Evolutionary conservation across 2,329 filamentous ascomycete species (phyloP).

Genomic region (Talaromyces sp.): DNA sequence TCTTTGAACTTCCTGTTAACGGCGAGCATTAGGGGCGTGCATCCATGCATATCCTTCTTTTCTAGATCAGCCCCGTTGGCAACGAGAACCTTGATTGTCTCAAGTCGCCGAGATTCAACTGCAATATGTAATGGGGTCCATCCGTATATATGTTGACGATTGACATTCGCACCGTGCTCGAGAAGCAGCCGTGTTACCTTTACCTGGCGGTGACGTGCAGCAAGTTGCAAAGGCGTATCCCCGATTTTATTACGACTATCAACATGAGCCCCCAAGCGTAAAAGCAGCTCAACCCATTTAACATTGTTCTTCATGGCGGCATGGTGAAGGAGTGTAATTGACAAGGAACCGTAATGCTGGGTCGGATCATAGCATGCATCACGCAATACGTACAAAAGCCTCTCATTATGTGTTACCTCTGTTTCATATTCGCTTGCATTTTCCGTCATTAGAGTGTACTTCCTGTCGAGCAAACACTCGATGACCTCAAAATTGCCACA

Average conservation of each 20-base stretch:
- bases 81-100: slow-evolving; percentile 16
- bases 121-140: slow-evolving; percentile 18
- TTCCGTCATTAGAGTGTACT: slow-evolving; percentile 15
- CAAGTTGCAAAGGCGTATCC: slow-evolving; percentile 17
- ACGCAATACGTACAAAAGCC: slow-evolving; percentile 10
- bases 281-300: slow-evolving; percentile 11
- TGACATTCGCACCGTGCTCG: slow-evolving; percentile 15
- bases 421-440: slow-evolving; percentile 12
- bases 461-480: slow-evolving; percentile 9
- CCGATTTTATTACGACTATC: slow-evolving; percentile 13
- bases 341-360: too few species aligned
- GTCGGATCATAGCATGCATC: background rate
- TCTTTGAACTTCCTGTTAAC: too few species aligned
- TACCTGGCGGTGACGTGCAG: slow-evolving; percentile 14
- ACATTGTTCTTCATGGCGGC: background rate
- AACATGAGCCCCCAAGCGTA: slow-evolving; percentile 14
- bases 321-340: too few species aligned
- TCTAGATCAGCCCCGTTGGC: slow-evolving; percentile 13
- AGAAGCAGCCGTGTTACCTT: slow-evolving; percentile 15
- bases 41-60: too few species aligned
- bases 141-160: slow-evolving; percentile 12
- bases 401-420: background rate
- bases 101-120: slow-evolving; percentile 16
- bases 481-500: slow-evolving; percentile 2
- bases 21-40: too few species aligned